Evolutionary conservation across 2,329 filamentous ascomycete genomes (phyloP), one percentile per base, ranked within the genome.

Genomic region (Magnaporthiopsis rhizophila): DNA sequence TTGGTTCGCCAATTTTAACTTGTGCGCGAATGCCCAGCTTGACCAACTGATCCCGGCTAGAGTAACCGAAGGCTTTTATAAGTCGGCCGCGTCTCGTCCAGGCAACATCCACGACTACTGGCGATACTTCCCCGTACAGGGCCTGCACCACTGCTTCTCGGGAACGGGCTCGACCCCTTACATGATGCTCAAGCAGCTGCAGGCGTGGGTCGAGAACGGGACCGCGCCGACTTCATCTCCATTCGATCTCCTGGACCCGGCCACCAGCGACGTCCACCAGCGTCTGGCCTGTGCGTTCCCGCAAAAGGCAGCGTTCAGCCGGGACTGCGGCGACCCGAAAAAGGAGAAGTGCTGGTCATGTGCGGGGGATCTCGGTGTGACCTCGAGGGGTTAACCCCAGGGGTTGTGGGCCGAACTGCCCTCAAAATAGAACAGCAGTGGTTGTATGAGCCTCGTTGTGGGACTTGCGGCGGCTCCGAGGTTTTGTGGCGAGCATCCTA

Each of bases 271-370:
- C 1, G 32, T 63, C 26, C 56, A 59, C 61, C 74, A 74, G 66
- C 72, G 79, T 60, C 74, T 73, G 32, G 70, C 82, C 60, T 83
- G 80, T 69, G 71, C 71, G 57, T 74, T 67, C 62, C 71, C 72
- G 11, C 68, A 69, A 64, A 68, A 69, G 59, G 66, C 72, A 68
- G 73, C 28, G 69, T 78, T 59, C 21, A n/a, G 26, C 21, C n/a
- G 26, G 12, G 32, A 24, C 7, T 63, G 62, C 38, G 62, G 62
- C 3, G 36, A 59, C 9, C 24, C 56, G 11, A 57, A 26, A n/a
- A 59, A 32, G 62, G 57, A 59, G 32, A 57, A 26, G 7, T 63
- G 62, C 26, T 63, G 62, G 62, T n/a, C 62, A 13, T 63, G 62
- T 4, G 21, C 45, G 21, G 45, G 45, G 8, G 45, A 53, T 21